Evolutionary conservation across 208 protist genomes (phyloP), one percentile per base, ranked within the genome.

Genomic region (Naegleria gruberi): DNA sequence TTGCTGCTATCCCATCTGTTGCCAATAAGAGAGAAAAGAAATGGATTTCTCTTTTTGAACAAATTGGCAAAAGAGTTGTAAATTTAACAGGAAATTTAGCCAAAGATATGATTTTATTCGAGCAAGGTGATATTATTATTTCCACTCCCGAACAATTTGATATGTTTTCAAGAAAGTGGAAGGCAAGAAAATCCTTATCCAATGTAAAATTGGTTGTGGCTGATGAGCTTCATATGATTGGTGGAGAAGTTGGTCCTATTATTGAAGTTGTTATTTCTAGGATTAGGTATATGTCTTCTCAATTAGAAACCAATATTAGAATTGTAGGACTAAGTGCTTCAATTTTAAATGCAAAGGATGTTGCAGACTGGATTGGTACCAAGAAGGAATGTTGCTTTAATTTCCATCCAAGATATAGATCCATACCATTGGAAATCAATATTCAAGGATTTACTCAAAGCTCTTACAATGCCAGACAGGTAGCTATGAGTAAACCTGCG

Each of bases 131-230:
- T 89, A 93, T 99, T n/a, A 94, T 98, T 4, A 77, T 95, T 37
- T 96, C 96, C 3, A 98, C 96, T 47, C 97, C 97, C 26, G 97
- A 99, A 91, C 97, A 98, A 87, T 99, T 96, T 96, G 97, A 99
- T 94, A 94, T 94, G 51, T 94, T 98, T 40, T 95, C 91, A 51
- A 92, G 97, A 89, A 93, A 91, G 84, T 99, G 96, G 96, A 92
- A 97, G 86, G 92, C 90, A 37, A 92, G 96, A 90, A 83, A 83
- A 4, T 94, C 92, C 57, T 90, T 96, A 2, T 73, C 57, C 4
- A 89, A 83, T 4, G 94, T 98, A 17, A 86, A 55, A 0, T 88
- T 99, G 0, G 89, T 98, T 30, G 95, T 98, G 87, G 88, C 90
- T 23, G 95, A 98, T 93, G 96, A 98, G 92, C 93, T 98, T 65